phyloP scores from a whole-genome alignment of 1,284 basidiomycete genomes.

The Cryptococcus jaspeensis region DNA sequence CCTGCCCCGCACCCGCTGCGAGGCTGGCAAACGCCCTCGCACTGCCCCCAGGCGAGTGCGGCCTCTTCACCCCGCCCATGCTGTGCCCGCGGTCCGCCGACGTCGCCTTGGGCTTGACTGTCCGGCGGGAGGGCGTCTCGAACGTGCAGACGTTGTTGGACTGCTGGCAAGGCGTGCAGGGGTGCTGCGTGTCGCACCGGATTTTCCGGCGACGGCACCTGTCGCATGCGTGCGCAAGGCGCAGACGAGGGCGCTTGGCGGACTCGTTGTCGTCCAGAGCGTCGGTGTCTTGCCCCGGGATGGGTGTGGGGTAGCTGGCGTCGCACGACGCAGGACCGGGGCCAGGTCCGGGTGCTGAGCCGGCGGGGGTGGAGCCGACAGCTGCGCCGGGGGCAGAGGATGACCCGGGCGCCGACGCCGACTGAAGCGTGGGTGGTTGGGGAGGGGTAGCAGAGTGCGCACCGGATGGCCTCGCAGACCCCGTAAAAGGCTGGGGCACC shows the following conservation, averaged over 20 bases:
- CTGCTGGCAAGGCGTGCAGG: slow-evolving; percentile 51
- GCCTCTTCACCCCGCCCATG: slow-evolving; percentile 29
- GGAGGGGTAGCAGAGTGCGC: no score
- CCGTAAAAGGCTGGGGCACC: no score
- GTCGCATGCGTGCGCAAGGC: slow-evolving; percentile 48
- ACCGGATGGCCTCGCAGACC: no score
- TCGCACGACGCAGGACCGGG: no score
- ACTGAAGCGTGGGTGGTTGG: no score
- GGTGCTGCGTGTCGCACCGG: slow-evolving; percentile 52
- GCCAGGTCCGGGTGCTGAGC: no score
- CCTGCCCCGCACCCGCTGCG: slow-evolving; percentile 19
- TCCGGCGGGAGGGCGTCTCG: slow-evolving; percentile 49
- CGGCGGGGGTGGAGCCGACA: no score
- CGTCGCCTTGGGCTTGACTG: slow-evolving; percentile 40
- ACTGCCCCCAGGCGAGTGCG: slow-evolving; percentile 25
- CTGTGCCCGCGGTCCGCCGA: slow-evolving; percentile 5
- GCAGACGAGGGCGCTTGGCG: slow-evolving; percentile 47
- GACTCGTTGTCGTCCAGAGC: slow-evolving; percentile 6
- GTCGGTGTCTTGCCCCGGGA: neutral
- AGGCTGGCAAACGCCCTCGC: slow-evolving; percentile 6
- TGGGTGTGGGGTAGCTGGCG: no score
- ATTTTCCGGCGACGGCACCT: slow-evolving; percentile 48
- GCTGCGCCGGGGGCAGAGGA: no score
- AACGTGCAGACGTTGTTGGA: slow-evolving; percentile 51
- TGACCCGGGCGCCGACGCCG: no score